Evolutionary conservation across 2,329 filamentous ascomycete genomes (phyloP).

Genomic region (Verticillium tricorpus): DNA sequence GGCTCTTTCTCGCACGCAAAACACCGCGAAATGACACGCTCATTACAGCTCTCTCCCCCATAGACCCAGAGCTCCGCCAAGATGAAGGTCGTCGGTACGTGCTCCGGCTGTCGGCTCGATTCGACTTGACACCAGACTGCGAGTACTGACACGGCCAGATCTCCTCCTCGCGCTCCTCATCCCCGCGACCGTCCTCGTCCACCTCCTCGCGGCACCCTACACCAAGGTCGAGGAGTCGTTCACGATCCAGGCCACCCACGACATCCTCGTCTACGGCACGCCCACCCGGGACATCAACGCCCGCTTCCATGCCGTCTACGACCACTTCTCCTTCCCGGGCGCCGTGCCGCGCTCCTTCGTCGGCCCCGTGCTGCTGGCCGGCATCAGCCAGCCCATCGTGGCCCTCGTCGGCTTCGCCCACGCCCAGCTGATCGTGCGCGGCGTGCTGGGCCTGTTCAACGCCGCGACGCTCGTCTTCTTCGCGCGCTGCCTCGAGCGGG

Average conservation of each 20-base stretch:
- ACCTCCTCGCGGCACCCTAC: constrained; percentile 74
- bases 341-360: constrained; percentile 89
- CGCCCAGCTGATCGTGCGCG: constrained; percentile 63
- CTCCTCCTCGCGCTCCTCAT: constrained; percentile 49
- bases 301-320: constrained; percentile 63
- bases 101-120: constrained; percentile 4
- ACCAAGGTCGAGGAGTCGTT: constrained; percentile 99
- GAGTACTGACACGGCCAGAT: constrained; percentile 30
- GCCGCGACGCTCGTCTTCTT: constrained; percentile 64
- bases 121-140: too few species aligned
- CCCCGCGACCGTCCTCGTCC: constrained; percentile 59
- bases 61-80: constrained; percentile 2
- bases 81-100: constrained; percentile 18
- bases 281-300: constrained; percentile 51
- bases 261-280: constrained; percentile 78
- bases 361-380: constrained; percentile 72
- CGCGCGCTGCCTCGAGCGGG: constrained; percentile 54
- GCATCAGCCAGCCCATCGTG: constrained; percentile 63
- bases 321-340: constrained; percentile 87
- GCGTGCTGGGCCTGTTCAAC: constrained; percentile 74
- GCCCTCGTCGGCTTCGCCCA: constrained; percentile 49
- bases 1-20: neutral
- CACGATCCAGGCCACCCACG: constrained; percentile 90
- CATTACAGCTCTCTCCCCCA: neutral
- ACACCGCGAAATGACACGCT: neutral